Percentiles rank a stretch among this genome's conserved stretches.
These are phyloP conservation scores for Fusarium nodosum DNA, from an alignment of 2,329 filamentous ascomycete genomes.

Conservation along the genomic window DNA sequence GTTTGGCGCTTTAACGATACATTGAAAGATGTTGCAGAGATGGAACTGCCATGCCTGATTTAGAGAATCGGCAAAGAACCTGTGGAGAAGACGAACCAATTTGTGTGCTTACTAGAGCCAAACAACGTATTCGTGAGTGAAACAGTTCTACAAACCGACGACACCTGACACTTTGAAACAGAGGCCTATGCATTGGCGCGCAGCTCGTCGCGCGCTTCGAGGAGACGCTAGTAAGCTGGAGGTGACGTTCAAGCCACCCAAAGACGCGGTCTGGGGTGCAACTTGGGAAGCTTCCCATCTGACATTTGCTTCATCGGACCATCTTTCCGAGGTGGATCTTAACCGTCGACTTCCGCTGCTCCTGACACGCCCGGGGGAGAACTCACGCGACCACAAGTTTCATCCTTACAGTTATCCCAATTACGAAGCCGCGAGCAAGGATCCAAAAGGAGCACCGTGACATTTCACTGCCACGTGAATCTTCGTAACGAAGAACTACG, in stretches of 20 bases:
- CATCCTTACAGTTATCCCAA: background rate
- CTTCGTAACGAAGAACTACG: background rate
- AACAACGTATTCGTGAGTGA: background rate
- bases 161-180: background rate
- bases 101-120: background rate
- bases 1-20: constrained; percentile 1
- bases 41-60: background rate
- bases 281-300: background rate
- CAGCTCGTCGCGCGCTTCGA: background rate
- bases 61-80: constrained; percentile 1
- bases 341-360: background rate
- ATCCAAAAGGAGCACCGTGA: fast-evolving
- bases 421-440: background rate
- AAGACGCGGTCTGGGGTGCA: background rate
- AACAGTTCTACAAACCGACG: fast-evolving
- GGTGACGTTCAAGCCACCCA: background rate
- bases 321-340: background rate
- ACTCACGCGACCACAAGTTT: background rate
- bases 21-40: fast-evolving
- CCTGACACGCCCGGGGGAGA: background rate
- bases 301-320: background rate
- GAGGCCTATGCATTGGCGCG: background rate
- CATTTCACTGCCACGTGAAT: fast-evolving
- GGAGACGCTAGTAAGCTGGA: background rate
- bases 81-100: fast-evolving